Base-by-base conservation (phyloP, 495 filamentous ascomycete species). In the Rusavskia elegans region DNA sequence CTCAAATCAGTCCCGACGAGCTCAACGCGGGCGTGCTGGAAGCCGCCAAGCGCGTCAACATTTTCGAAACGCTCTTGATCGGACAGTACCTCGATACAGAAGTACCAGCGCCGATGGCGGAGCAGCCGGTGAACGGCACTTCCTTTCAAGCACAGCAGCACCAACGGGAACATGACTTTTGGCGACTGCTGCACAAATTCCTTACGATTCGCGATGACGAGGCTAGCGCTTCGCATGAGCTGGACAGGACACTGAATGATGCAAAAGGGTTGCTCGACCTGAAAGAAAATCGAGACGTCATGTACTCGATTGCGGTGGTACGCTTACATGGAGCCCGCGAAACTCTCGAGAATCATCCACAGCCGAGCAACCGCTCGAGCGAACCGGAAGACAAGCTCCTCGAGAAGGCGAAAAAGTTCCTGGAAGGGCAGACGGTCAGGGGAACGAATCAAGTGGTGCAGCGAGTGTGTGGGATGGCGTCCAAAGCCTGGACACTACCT, bases 281-380 rank as follows among this genome's bases (percentile, higher is more conserved):
- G 51, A 75, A 79, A 19, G 89, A 95, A 68, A 90, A 89, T 59
- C 80, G 89, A n/a, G 89, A 95, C 57, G 85, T 93, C 8, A 75
- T 94, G 32, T 95, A 95, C 63, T 90, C 85, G 13, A 81, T 95
- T 53, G 84, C 84, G 23, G 79, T 94, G 49, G 79, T 82, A 10
- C 79, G 88, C 19, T 79, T 86, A 56, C 72, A 85, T 37, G 82
- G 85, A 27, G 74, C 77, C 37, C 77, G 81, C 17, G 86, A 71
- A 51, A 84, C 73, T 60, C 79, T 75, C 57, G 78, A 71, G 60
- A 81, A 68, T 62, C 78, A 67, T 3, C 25, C 25, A 27, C 25
- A 27, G 25, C 25, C 25, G 25, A 27, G 25, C 25, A 27, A 27
- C 25, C 25, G 25, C 4, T 27, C 25, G 2, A 27, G 25, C 25